Evolutionary conservation across 1,284 basidiomycete species (phyloP).

Genomic region (Malassezia psittaci): DNA sequence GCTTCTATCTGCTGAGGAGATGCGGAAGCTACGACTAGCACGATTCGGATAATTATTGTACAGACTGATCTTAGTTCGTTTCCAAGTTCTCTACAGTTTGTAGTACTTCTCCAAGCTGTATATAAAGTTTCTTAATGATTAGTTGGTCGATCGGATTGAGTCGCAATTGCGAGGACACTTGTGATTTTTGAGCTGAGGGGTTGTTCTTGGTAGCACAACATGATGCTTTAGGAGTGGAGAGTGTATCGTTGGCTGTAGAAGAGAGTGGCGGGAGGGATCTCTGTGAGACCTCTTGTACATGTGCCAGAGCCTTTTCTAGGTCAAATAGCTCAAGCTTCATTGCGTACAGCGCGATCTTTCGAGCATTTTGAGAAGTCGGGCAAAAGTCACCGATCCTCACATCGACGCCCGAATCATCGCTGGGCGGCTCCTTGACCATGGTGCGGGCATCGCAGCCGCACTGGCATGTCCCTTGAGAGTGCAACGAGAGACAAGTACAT

Average conservation of each 20-base stretch:
- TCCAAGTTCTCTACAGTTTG: constrained; percentile 38
- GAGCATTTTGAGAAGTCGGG: constrained; percentile 31
- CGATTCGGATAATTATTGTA: constrained; percentile 13
- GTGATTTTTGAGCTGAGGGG: neutral
- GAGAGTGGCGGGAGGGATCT: neutral
- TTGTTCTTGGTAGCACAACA: neutral
- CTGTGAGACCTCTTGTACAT: constrained; percentile 27
- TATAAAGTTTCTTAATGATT: constrained; percentile 38
- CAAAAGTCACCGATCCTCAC: constrained; percentile 40
- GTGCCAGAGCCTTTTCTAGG: constrained; percentile 34
- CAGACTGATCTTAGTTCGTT: constrained; percentile 14
- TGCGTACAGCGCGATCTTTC: constrained; percentile 44
- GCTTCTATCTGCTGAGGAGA: constrained; percentile 7
- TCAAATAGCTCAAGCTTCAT: constrained; percentile 43
- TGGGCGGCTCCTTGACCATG: neutral
- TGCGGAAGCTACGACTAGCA: constrained; percentile 10
- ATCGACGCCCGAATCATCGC: constrained; percentile 16
- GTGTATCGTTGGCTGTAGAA: neutral
- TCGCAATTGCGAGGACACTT: neutral
- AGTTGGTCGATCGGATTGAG: constrained; percentile 44
- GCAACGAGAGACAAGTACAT: constrained; percentile 7
- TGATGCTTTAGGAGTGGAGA: neutral
- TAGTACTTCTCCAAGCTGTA: constrained; percentile 35
- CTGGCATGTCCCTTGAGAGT: neutral
- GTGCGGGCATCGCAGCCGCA: neutral